phyloP scores from a whole-genome alignment of 768 basidiomycete genomes.

The Pisolithus albus region DNA sequence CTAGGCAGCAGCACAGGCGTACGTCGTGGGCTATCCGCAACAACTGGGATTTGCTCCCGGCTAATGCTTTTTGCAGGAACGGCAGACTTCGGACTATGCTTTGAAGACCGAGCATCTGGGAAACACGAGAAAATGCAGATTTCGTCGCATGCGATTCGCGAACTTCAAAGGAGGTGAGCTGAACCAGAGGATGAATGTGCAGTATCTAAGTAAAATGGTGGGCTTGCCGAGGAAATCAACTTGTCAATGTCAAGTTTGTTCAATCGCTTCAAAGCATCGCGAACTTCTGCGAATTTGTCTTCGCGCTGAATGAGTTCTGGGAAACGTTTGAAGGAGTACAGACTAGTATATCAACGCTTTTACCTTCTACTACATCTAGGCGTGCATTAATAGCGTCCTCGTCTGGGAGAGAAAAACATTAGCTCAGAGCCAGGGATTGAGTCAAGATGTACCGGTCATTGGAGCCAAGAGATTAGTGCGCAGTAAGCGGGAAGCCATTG shows the following conservation, averaged over 20 bases:
- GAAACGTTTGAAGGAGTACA: conserved; percentile 3
- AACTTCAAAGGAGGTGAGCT: conserved; percentile 66
- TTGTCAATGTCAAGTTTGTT: conserved; percentile 88
- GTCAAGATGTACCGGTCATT: conserved; percentile 47
- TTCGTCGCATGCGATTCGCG: conserved; percentile 49
- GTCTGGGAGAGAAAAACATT: conserved; percentile 2
- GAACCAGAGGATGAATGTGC: background rate
- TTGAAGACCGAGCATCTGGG: conserved; percentile 75
- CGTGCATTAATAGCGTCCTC: conserved; percentile 65
- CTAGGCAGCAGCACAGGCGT: conserved; percentile 3
- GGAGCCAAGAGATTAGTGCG: conserved; percentile 80
- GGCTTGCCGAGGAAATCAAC: conserved; percentile 59
- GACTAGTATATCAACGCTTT: background rate
- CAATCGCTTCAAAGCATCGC: conserved; percentile 60
- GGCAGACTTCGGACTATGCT: conserved; percentile 65
- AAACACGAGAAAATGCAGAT: conserved; percentile 59
- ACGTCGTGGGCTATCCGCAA: conserved; percentile 59
- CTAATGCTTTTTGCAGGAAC: conserved; percentile 53
- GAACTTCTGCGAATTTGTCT: conserved; percentile 61
- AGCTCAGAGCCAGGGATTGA: background rate
- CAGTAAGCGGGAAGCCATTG: conserved; percentile 82
- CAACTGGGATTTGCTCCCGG: conserved; percentile 50
- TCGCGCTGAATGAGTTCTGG: conserved; percentile 73
- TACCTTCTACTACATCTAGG: conserved; percentile 82
- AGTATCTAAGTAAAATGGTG: background rate